Base-by-base conservation (phyloP, 352 stramenopile species). In the Saprolegnia parasitica region DNA sequence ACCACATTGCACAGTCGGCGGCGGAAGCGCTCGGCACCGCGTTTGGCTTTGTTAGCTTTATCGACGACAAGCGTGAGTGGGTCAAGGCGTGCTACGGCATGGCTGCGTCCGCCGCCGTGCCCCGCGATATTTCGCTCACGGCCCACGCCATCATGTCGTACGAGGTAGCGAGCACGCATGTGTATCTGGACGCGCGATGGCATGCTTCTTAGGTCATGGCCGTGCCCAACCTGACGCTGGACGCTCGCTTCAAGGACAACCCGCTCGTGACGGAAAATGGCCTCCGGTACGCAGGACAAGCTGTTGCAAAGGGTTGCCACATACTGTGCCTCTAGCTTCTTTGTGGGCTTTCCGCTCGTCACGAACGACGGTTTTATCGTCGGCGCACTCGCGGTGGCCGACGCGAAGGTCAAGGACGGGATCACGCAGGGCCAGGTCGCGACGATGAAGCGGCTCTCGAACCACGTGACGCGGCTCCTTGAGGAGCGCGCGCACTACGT, bases 181-280 rank as follows among this genome's bases (percentile, higher is more conserved):
- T 91, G 49, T 68, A 92, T 26, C 73, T 89, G 15, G 82, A 91
- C 71, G 79, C 71, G 79, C 77, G 21, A 79, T 81, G 18, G 24
- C 52, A 35, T 35, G 10, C 11, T 56, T 24, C 8, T 55, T 65
- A 67, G 60, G 62, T 68, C 32, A 68, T 47, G 62, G 62, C 45
- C 9, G 62, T 68, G 40, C 62, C 62, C 23, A 68, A 68, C 35
- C 16, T 68, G 10, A 35, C 62, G 13, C 77, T 78, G 23, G 86
- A 95, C 75, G 79, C 86, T 56, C 83, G 84, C 24, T 91, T 91
- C 63, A 77, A 76, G 23, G 87, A 87, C 67, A 95, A 93, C 72
- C 86, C 84, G 56, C 64, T 95, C 21, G 84, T 89, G 35, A 75
- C 81, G 9, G 62, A 68, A 0, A 68, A 68, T 60, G 50, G 62